Conservation (phyloP, 345 rosid species). For the Arabidopsis arenosa region DNA sequence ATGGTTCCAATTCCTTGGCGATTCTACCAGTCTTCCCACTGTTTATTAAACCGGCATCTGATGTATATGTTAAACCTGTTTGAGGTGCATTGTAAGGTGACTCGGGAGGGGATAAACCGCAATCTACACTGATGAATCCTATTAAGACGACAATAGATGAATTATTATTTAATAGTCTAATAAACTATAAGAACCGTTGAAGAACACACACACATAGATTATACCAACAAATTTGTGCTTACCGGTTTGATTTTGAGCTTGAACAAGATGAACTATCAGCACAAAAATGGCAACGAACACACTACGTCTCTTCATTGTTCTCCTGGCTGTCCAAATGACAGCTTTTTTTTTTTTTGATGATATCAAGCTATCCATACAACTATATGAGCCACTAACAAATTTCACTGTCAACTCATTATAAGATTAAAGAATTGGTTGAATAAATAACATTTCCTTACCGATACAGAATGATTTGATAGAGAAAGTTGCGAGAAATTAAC, state of each 20-base stretch:
- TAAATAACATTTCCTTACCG: not conserved
- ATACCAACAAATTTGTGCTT: not conserved
- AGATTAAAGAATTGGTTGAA: not conserved
- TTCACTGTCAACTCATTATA: conserved; percentile 12
- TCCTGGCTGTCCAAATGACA: not conserved
- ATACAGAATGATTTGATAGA: conserved; percentile 22
- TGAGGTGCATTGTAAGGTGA: conserved; percentile 28
- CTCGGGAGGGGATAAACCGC: conserved; percentile 35
- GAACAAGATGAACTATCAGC: conserved; percentile 21
- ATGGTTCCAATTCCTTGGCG: not conserved
- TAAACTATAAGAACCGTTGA: not conserved
- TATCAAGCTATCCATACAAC: conserved; percentile 8
- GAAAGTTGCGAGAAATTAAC: conserved; percentile 23
- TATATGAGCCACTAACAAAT: conserved; percentile 26
- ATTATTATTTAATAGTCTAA: not conserved
- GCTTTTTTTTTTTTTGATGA: not conserved
- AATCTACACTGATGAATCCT: conserved; percentile 52
- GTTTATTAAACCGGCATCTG: conserved; percentile 38
- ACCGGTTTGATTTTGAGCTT: conserved; percentile 42
- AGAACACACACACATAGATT: not conserved
- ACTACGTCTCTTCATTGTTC: conserved; percentile 15
- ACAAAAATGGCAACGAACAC: not conserved
- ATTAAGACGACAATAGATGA: not conserved
- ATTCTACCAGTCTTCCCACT: conserved; percentile 29
- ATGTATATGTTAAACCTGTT: conserved; percentile 42